Evolutionary conservation across 768 basidiomycete genomes (phyloP), one percentile per base, ranked within the genome.

Genomic region (Daedaleopsis sinensis): DNA sequence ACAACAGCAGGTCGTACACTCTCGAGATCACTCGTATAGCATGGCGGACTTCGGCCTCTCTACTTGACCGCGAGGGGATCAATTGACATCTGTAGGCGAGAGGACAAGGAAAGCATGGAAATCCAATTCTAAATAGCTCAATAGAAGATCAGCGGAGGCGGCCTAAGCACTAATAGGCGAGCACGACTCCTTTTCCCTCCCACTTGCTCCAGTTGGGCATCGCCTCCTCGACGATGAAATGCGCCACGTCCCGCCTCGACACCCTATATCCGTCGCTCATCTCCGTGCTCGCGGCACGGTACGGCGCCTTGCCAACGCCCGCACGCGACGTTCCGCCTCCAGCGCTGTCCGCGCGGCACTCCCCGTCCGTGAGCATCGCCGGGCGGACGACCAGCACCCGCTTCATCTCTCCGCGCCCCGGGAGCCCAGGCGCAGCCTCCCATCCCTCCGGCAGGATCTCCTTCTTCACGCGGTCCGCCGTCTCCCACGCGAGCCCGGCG

Each of bases 201-300:
- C 77, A 86, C 54, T 83, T 74, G 8, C 77, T 68, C 89, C 88
- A 87, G n/a, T 78, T 68, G 51, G 74, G 73, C 46, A 75, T 43
- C 19, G 80, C 65, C 0, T 72, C 77, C 51, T 87, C 80, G 4
- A 78, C 81, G 15, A 90, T 67, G 71, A 89, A 89, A 74, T 89
- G 86, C 0, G 83, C 85, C 3, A 87, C 84, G 67, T 90, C 88
- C 65, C 75, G 78, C 67, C 88, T 78, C 38, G 87, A 86, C 4
- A 90, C 68, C n/a, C 80, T 81, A 67, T 79, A 89, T 4, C 75
- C 76, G 13, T 70, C 59, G 3, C 36, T 6, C 12, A 59, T 44
- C 24, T 46, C 51, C 18, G 70, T 81, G 12, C 72, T 74, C 15
- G 50, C 23, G 10, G 79, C 78, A 19, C 75, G 66, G 69, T 88